A percentile compares a stretch with the other conserved stretches of the same genome.
Evolutionary conservation across 208 protist species (phyloP).

Genomic region (Zelonia costaricensis): DNA sequence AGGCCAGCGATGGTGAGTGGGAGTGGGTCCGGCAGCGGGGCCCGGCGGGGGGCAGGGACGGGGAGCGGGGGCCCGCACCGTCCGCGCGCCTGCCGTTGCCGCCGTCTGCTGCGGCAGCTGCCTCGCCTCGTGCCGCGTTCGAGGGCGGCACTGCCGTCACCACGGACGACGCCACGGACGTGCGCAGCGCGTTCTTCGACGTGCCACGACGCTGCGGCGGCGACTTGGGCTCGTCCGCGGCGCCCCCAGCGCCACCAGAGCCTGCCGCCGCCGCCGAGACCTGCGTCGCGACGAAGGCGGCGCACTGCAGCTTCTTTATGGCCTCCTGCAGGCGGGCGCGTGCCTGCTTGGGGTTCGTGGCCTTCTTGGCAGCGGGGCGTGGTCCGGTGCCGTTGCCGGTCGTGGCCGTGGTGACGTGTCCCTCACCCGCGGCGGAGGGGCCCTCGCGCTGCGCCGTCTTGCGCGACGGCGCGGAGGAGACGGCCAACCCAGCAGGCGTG

Average conservation of each 20-base stretch:
- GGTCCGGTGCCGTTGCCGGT: background rate
- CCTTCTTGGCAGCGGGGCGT: background rate
- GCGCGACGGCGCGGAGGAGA: background rate
- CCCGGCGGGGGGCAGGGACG: background rate
- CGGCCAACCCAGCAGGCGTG: background rate
- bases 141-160: too few species aligned
- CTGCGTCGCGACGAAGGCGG: slow-evolving; percentile 10
- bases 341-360: slow-evolving; percentile 11
- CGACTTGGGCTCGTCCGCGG: background rate
- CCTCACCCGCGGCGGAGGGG: background rate
- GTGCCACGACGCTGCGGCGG: background rate
- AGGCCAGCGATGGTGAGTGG: background rate
- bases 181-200: too few species aligned
- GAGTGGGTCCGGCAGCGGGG: background rate
- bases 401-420: background rate
- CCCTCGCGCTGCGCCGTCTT: background rate
- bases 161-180: too few species aligned
- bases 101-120: too few species aligned
- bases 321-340: slow-evolving; percentile 13
- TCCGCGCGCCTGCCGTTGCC: too few species aligned
- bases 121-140: too few species aligned
- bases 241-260: too few species aligned
- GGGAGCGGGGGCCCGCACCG: background rate
- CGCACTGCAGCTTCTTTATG: slow-evolving; percentile 25
- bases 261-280: slow-evolving; percentile 9